Base-by-base conservation (phyloP, 2,329 filamentous ascomycete species). In the Periconia sp. region DNA sequence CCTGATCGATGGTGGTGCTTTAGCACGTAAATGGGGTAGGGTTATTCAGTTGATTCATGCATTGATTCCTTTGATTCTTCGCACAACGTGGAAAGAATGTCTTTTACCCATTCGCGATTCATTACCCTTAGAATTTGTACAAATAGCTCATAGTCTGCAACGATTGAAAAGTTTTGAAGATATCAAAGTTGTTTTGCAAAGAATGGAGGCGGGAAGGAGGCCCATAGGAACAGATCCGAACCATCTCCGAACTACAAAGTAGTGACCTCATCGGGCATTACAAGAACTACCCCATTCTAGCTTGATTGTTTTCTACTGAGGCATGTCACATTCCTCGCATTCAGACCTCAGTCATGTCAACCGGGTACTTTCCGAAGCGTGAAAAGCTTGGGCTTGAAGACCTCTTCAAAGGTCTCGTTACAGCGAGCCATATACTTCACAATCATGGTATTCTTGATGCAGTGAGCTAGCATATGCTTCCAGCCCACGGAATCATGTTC, bases 361-460 rank as follows among this genome's bases (percentile, higher is more conserved):
- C 64, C 19, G 70, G 68, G 47, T 75, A 74, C 57, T 75, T 72
- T 40, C 70, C 70, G 14, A 72, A 72, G 45, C 70, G 72, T 55
- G 65, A 71, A 60, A 73, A 72, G 57, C 57, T 74, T 10, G 69
- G 68, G 33, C 65, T 73, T 60, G 69, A 72, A 53, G 66, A 72
- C 49, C 65, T 74, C 23, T 74, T 71, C 62, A 66, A 61, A 41
- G 66, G 68, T 35, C 68, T 81, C 33, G 77, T 82, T 19, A 73
- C 72, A 3, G 80, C 77, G 37, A 75, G 74, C 54, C 81, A 82
- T 61, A 83, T 84, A 47, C 77, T 84, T 1, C 79, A 83, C 63
- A 63, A 79, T 51, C 72, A 83, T 46, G 71, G 71, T 45, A 73
- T 84, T 8, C 63, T 85, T 35, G 82, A 83, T 53, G 81, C 79